Evolutionary conservation across 2,329 filamentous ascomycete species (phyloP).

Genomic region (Monosporascus sp.): DNA sequence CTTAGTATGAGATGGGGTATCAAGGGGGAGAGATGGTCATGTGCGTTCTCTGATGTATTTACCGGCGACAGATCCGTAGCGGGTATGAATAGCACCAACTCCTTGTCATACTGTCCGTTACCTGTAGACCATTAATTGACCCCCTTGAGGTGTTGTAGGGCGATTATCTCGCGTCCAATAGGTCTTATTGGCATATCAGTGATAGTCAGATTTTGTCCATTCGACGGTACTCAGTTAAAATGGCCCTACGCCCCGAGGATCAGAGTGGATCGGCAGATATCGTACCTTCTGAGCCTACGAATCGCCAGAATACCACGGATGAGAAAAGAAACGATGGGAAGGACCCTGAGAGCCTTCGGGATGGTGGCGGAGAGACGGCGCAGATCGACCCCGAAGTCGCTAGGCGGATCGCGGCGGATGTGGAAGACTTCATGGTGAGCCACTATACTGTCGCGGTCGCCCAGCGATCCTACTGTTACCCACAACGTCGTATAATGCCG

Average conservation of each 20-base stretch:
- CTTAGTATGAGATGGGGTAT: background rate
- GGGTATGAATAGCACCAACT: too few relatives aligned
- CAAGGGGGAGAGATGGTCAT: too few relatives aligned
- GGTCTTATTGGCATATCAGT: too few relatives aligned
- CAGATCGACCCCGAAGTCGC: slow-evolving; percentile 22
- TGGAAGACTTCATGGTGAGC: slow-evolving; percentile 26
- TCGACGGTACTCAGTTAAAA: background rate
- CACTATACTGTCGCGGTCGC: background rate
- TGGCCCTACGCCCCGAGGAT: background rate
- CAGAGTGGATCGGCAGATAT: background rate
- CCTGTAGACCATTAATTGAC: background rate
- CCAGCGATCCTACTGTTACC: background rate
- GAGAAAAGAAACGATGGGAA: slow-evolving; percentile 15
- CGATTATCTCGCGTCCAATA: background rate
- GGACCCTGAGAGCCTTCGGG: slow-evolving; percentile 8
- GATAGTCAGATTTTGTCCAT: too few relatives aligned
- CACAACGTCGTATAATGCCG: background rate
- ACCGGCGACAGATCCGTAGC: too few relatives aligned
- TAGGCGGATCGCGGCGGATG: slow-evolving; percentile 22
- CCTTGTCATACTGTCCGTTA: too few relatives aligned
- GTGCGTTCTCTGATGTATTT: too few relatives aligned
- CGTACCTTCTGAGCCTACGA: slow-evolving; percentile 1
- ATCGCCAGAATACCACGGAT: slow-evolving; percentile 7
- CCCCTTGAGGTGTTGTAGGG: background rate
- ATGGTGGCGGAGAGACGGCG: slow-evolving; percentile 5